These are phyloP conservation scores for Aspergillus fructus DNA, from an alignment of 2,329 filamentous ascomycete species.

Conservation along the genomic window DNA sequence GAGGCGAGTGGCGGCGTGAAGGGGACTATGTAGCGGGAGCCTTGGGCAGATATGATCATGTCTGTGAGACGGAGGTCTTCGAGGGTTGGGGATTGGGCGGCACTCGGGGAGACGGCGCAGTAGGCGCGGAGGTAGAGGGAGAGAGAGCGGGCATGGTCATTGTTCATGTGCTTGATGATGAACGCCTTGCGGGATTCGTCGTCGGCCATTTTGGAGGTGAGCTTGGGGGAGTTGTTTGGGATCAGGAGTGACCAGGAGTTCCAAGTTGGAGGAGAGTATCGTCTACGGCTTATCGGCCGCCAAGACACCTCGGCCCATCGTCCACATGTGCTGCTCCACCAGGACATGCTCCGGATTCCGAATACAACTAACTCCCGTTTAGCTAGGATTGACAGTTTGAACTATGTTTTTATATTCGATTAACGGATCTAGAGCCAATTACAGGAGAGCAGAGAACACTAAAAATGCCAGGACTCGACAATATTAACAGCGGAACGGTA, in stretches of 20 bases:
- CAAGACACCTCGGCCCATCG: no score
- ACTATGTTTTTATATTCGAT: not conserved
- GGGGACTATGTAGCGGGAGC: conserved; percentile 53
- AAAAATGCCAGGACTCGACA: not conserved
- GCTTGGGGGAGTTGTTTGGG: not conserved
- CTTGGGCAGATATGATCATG: conserved; percentile 61
- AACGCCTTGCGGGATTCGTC: conserved; percentile 51
- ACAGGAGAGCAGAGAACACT: not conserved
- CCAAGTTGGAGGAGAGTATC: no score
- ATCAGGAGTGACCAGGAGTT: not conserved
- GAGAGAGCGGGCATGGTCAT: conserved; percentile 73
- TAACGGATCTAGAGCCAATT: not conserved
- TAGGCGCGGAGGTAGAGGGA: conserved; percentile 76
- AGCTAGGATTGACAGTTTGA: no score
- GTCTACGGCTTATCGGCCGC: no score
- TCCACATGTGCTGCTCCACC: no score
- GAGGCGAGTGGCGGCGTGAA: conserved; percentile 70
- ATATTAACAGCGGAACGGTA: not conserved
- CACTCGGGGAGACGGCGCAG: conserved; percentile 55
- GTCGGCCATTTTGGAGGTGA: conserved; percentile 1
- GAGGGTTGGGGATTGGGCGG: conserved; percentile 60
- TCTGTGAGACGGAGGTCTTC: conserved; percentile 63
- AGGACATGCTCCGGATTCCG: no score
- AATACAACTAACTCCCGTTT: no score
- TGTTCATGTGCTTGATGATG: conserved; percentile 83